phyloP scores from a whole-genome alignment of 2,329 filamentous ascomycete species.

The Ophiostoma himal-ulmi region DNA sequence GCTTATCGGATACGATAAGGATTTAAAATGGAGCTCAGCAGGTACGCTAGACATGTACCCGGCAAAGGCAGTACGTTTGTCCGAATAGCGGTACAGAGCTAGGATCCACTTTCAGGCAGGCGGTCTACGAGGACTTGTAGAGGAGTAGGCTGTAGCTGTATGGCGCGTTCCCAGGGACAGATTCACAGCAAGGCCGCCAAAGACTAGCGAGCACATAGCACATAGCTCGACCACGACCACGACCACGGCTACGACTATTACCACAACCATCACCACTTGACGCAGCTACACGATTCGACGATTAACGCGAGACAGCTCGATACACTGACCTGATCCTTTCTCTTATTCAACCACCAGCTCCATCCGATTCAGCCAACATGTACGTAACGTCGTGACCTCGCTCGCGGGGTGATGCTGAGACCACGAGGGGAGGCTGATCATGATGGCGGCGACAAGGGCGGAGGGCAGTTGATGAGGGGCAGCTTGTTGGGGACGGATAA shows the following conservation, averaged over 20 bases:
- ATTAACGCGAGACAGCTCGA: background rate
- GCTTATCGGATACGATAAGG: constrained; percentile 23
- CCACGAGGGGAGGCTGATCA: background rate
- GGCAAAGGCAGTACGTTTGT: constrained; percentile 25
- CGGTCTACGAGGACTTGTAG: constrained; percentile 18
- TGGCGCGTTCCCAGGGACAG: constrained; percentile 28
- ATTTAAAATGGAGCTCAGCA: constrained; percentile 5
- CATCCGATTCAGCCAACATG: constrained; percentile 8
- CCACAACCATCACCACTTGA: background rate
- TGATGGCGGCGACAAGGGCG: background rate
- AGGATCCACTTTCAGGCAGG: constrained; percentile 23
- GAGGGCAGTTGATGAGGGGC: background rate
- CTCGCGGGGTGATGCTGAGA: background rate
- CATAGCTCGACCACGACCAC: constrained; percentile 7
- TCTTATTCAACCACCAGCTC: background rate
- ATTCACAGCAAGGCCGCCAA: background rate
- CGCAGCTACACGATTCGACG: background rate
- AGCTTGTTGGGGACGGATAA: background rate
- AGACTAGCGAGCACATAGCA: background rate
- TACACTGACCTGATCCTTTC: background rate
- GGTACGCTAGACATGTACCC: constrained; percentile 13
- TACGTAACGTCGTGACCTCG: background rate
- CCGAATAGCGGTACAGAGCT: constrained; percentile 20
- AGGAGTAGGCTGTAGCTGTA: constrained; percentile 40
- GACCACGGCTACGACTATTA: background rate